These are phyloP conservation scores for Ceratocystis lukuohia DNA, from an alignment of 2,329 filamentous ascomycete genomes.

Conservation along the genomic window DNA sequence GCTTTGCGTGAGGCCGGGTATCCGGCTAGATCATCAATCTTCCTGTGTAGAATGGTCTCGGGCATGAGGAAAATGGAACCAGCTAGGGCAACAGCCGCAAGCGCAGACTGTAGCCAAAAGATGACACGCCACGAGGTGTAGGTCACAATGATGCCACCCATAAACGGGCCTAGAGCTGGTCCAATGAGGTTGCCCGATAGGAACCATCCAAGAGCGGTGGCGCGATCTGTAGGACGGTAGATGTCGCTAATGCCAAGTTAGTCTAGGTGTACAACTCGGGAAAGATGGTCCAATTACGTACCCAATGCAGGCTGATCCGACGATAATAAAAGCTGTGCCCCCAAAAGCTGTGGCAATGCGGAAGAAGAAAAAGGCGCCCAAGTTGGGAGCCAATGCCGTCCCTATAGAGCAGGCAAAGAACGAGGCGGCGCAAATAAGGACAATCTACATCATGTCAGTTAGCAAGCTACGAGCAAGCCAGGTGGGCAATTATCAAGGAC, in stretches of 20 bases:
- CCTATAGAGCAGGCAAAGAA: constrained; percentile 60
- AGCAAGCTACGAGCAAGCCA: background rate
- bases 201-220: constrained; percentile 62
- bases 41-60: constrained; percentile 57
- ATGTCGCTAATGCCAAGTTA: constrained; percentile 34
- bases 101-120: constrained; percentile 62
- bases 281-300: constrained; percentile 24
- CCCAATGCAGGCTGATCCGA: constrained; percentile 58
- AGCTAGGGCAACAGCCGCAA: constrained; percentile 46
- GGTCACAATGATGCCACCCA: constrained; percentile 65
- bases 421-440: constrained; percentile 44
- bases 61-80: constrained; percentile 54
- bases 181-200: constrained; percentile 57
- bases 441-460: constrained; percentile 22
- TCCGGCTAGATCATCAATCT: constrained; percentile 47
- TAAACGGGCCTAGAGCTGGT: constrained; percentile 55
- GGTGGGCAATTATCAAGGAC: constrained; percentile 22
- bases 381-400: constrained; percentile 57
- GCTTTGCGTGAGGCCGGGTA: constrained; percentile 37
- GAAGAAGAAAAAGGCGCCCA: constrained; percentile 60
- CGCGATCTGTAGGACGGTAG: constrained; percentile 53
- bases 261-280: background rate
- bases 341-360: constrained; percentile 61
- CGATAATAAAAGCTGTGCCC: constrained; percentile 59
- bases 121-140: constrained; percentile 60